Conservation (phyloP, 1,284 basidiomycete genomes). For the Ceratobasidium sp. region DNA sequence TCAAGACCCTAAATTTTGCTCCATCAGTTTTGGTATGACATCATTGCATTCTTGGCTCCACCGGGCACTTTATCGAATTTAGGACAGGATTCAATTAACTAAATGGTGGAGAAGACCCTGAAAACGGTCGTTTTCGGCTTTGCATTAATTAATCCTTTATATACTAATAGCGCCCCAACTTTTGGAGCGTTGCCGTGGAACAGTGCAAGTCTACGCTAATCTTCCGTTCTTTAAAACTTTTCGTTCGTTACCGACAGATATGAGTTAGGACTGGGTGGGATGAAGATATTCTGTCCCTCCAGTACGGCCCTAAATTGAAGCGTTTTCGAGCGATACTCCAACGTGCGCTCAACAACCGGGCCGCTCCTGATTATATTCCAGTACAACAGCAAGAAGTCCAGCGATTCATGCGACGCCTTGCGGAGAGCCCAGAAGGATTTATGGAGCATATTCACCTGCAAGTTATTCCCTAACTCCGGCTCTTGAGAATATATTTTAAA, state of each 20-base stretch:
- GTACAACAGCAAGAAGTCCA: slow-evolving; percentile 12
- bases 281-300: background rate
- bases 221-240: too few species aligned
- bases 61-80: too few species aligned
- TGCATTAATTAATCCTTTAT: too few species aligned
- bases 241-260: background rate
- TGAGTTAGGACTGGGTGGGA: slow-evolving; percentile 7
- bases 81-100: too few species aligned
- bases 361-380: background rate
- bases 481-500: background rate
- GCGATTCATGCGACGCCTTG: background rate
- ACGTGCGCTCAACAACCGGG: slow-evolving; percentile 1
- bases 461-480: background rate
- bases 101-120: too few species aligned
- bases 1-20: too few species aligned
- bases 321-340: background rate
- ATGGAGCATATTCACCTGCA: slow-evolving; percentile 6
- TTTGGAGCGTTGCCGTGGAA: too few species aligned
- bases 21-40: too few species aligned
- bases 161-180: too few species aligned
- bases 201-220: too few species aligned
- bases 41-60: too few species aligned
- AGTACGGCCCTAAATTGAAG: slow-evolving; percentile 5
- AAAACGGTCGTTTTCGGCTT: too few species aligned
- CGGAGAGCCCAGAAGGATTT: background rate